Base-by-base conservation (phyloP, 345 rosid genomes). In the Hibiscus mutabilis region DNA sequence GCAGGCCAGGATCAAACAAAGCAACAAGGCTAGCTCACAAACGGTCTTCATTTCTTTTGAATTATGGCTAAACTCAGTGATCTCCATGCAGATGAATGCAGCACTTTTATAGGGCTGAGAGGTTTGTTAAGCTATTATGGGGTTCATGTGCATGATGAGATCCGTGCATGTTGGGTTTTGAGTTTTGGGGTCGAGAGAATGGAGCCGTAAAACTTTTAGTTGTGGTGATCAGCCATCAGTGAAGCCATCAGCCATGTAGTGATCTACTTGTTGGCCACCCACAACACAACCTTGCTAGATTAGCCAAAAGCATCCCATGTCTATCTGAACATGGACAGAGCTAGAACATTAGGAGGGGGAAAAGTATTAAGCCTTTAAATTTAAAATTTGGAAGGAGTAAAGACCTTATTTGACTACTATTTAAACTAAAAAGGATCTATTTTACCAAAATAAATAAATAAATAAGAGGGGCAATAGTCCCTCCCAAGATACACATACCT, bases 1-100 rank as follows among this genome's bases (percentile, higher is more conserved):
- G 47, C 78, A 60, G 37, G 69, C 56, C 44, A 84, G 5, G 56
- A 75, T 72, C 60, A 83, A 56, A 75, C n/a, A 16, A 47, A 79
- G 3, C 15, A 76, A 37, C 31, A 69, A 78, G 16, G 60, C 15
- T 37, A 74, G 22, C 19, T 66, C 68, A 27, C 49, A 14, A 16
- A 44, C n/a, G 24, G 56, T 56, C 57, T 46, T 47, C 76, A 47
- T 76, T 42, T 42, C 3, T 42, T 35, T 79, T 49, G 35, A 7
- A 11, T 18, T 21, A 12, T 22, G 19, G 3, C 6, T 3, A n/a
- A 40, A 62, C 52, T 57, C 51, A 2, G 4, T 29, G 22, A 25
- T 46, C 24, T 25, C 24, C 25, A 18, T 29, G 55, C 27, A 53
- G 10, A 57, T 57, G 16, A 13, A 55, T 47, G 66, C 18, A 2